Conservation (phyloP, 1,284 basidiomycete genomes). For the Mycocalia duriaeana region DNA sequence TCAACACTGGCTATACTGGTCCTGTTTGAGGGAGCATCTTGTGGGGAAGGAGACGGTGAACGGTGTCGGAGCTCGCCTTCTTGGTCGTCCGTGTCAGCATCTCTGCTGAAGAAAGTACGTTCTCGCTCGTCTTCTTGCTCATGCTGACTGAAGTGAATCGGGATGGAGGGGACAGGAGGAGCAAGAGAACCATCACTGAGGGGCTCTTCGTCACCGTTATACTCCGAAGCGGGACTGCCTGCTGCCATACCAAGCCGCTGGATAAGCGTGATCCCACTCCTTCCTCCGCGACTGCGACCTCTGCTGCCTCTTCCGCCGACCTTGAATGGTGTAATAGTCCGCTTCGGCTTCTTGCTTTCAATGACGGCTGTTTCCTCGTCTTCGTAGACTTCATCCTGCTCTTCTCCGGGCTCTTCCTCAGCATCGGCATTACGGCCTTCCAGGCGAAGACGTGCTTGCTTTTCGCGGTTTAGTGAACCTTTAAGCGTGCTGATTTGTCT, state of each 20-base stretch:
- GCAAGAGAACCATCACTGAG: constrained; percentile 32
- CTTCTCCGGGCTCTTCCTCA: constrained; percentile 42
- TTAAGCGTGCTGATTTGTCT: constrained; percentile 78
- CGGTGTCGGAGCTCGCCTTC: constrained; percentile 31
- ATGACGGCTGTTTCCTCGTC: constrained; percentile 24
- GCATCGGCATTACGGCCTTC: constrained; percentile 29
- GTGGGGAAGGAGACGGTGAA: constrained; percentile 40
- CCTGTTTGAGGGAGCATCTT: constrained; percentile 41
- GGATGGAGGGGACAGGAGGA: constrained; percentile 46
- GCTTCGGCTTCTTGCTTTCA: constrained; percentile 24
- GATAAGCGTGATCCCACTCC: constrained; percentile 51
- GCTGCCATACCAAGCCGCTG: constrained; percentile 59
- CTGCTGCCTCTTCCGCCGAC: constrained; percentile 36
- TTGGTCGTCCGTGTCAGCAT: constrained; percentile 17
- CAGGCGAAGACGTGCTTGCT: constrained; percentile 64
- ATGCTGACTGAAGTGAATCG: constrained; percentile 39
- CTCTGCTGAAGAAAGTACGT: constrained; percentile 33
- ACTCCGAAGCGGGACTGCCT: constrained; percentile 47
- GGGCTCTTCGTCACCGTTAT: constrained; percentile 41
- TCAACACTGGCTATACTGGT: constrained; percentile 73
- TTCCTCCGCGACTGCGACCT: constrained; percentile 40
- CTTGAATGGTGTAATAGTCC: constrained; percentile 33
- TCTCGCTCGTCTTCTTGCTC: constrained; percentile 38
- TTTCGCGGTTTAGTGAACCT: constrained; percentile 73
- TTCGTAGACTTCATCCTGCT: constrained; percentile 39